These are phyloP conservation scores for Darksidea phi DNA, from an alignment of 495 filamentous ascomycete species.

Conservation along the genomic window DNA sequence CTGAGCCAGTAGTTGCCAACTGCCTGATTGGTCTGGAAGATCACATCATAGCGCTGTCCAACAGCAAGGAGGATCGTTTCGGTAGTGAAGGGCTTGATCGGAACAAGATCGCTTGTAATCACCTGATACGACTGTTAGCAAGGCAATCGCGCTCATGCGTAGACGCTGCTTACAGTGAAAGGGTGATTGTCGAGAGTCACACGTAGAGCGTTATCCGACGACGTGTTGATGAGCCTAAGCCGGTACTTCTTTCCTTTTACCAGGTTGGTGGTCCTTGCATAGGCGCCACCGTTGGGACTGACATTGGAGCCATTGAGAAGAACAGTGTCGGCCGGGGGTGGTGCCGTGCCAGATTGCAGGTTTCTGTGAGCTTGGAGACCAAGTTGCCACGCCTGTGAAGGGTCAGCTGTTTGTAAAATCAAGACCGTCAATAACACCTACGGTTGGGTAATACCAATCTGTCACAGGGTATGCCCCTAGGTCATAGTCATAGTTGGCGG, in stretches of 20 bases:
- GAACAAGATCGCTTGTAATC: conserved; percentile 43
- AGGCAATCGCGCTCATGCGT: too few relatives aligned
- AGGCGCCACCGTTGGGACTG: conserved; percentile 31
- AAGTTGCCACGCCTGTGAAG: conserved; percentile 20
- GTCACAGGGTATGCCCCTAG: conserved; percentile 37
- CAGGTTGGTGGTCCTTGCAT: conserved; percentile 30
- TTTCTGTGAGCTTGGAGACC: conserved; percentile 15
- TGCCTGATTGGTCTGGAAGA: conserved; percentile 44
- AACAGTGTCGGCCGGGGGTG: conserved; percentile 40
- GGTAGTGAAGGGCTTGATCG: conserved; percentile 37
- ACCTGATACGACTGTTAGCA: too few relatives aligned
- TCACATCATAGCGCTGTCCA: conserved; percentile 45
- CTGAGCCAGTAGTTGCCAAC: conserved; percentile 45
- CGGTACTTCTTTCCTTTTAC: conserved; percentile 41
- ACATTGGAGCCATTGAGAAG: conserved; percentile 43
- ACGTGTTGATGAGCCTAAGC: conserved; percentile 43
- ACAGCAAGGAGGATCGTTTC: conserved; percentile 27
- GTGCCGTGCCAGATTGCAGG: conserved; percentile 18
- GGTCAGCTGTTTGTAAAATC: too few relatives aligned
- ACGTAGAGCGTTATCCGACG: conserved; percentile 41
- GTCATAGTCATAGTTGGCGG: conserved; percentile 44
- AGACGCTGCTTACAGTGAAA: too few relatives aligned
- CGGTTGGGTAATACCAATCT: conserved; percentile 43
- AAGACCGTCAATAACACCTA: too few relatives aligned
- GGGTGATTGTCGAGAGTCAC: conserved; percentile 43